A percentile compares a stretch with the other conserved stretches of the same genome.
Evolutionary conservation across 495 filamentous ascomycete species (phyloP).

Genomic region (Penicillium ochrochloron): DNA sequence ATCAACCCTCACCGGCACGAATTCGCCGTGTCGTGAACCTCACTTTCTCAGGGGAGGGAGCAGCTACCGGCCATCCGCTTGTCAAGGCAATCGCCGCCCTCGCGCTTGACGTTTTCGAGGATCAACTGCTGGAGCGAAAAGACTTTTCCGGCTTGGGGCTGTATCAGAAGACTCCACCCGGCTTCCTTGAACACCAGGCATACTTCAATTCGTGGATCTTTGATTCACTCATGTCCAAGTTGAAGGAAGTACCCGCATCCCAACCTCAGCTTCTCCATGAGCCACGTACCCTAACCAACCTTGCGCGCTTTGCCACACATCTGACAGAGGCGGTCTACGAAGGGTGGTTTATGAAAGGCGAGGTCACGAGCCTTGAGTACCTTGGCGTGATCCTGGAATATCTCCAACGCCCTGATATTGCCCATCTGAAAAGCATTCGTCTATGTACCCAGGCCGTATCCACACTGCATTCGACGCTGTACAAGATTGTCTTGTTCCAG

Average conservation of each 20-base stretch:
- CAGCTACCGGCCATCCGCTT: slow-evolving; percentile 67
- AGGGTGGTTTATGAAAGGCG: slow-evolving; percentile 92
- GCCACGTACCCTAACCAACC: slow-evolving; percentile 81
- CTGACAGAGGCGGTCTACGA: slow-evolving; percentile 90
- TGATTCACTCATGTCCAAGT: slow-evolving; percentile 69
- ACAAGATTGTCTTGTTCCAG: slow-evolving; percentile 75
- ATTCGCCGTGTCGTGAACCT: slow-evolving; percentile 62
- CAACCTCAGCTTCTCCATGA: slow-evolving; percentile 76
- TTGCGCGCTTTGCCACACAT: slow-evolving; percentile 77
- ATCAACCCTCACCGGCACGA: slow-evolving; percentile 60
- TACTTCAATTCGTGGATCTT: slow-evolving; percentile 93
- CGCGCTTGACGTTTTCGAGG: slow-evolving; percentile 75
- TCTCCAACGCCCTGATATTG: slow-evolving; percentile 82
- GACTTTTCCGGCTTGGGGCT: slow-evolving; percentile 90
- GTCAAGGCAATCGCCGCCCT: slow-evolving; percentile 77
- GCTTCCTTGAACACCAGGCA: slow-evolving; percentile 90
- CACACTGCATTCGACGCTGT: slow-evolving; percentile 73
- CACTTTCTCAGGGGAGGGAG: slow-evolving; percentile 40
- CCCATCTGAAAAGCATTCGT: slow-evolving; percentile 79
- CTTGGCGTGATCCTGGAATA: slow-evolving; percentile 84
- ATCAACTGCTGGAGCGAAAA: slow-evolving; percentile 80
- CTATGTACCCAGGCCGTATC: slow-evolving; percentile 81
- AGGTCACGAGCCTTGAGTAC: slow-evolving; percentile 76
- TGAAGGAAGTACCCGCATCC: slow-evolving; percentile 70
- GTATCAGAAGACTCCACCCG: slow-evolving; percentile 86